Percentiles rank a stretch among this genome's conserved stretches.
These are phyloP conservation scores for Suhomyces yuchorum DNA, from an alignment of 1,139 yeast species.

Conservation along the genomic window DNA sequence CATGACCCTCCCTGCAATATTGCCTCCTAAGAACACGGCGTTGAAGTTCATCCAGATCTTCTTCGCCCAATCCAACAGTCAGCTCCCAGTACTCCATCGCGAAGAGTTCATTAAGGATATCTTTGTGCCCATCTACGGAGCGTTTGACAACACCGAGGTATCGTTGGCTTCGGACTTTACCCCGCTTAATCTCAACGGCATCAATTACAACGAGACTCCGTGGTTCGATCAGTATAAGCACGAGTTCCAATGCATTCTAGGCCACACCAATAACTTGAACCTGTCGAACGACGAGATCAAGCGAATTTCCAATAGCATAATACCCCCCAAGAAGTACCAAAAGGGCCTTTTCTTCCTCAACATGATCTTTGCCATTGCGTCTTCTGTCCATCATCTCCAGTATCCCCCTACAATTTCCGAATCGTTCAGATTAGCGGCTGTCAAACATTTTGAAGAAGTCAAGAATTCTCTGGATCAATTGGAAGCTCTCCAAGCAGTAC, in stretches of 20 bases:
- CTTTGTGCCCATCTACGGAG: conserved; percentile 80
- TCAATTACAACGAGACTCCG: conserved; percentile 34
- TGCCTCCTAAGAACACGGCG: conserved; percentile 76
- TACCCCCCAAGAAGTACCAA: conserved; percentile 49
- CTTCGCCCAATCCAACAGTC: conserved; percentile 81
- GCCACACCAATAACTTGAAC: not conserved
- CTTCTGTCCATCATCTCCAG: conserved; percentile 71
- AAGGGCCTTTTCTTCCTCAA: conserved; percentile 62
- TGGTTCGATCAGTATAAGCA: conserved; percentile 48
- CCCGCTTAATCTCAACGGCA: conserved; percentile 40
- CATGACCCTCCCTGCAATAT: conserved; percentile 43
- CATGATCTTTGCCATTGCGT: conserved; percentile 78
- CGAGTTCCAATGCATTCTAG: conserved; percentile 28
- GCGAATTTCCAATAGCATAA: conserved; percentile 37
- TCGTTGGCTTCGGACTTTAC: conserved; percentile 67
- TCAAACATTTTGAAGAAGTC: conserved; percentile 56
- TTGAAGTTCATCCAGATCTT: conserved; percentile 64
- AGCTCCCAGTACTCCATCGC: conserved; percentile 78
- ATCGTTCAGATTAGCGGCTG: conserved; percentile 71
- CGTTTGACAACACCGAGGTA: conserved; percentile 51
- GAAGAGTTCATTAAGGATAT: conserved; percentile 67
- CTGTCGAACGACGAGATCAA: conserved; percentile 18
- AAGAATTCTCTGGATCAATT: conserved; percentile 61
- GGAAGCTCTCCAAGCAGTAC: conserved; percentile 71
- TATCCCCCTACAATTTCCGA: conserved; percentile 70